Conservation (phyloP, 176 grass and related monocot genomes). For the Rhynchospora breviuscula region DNA sequence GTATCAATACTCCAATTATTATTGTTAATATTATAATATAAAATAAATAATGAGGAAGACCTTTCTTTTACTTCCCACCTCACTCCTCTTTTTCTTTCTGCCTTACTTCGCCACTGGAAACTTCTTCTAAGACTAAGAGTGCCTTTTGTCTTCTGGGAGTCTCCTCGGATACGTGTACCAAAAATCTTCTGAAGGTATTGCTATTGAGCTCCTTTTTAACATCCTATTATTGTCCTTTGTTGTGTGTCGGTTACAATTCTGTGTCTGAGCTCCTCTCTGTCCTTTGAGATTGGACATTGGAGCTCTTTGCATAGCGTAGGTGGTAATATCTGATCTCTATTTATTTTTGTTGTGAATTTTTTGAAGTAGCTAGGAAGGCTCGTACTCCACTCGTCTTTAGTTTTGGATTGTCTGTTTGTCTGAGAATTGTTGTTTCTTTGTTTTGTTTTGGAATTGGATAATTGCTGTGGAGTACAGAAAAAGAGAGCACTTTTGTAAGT, state of each 20-base stretch:
- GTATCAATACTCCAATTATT: background rate
- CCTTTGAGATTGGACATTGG: background rate
- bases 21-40: background rate
- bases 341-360: background rate
- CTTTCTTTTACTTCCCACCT: conserved; percentile 9
- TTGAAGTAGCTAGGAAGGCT: background rate
- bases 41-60: background rate
- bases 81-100: conserved; percentile 2
- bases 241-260: background rate
- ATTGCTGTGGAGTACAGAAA: background rate
- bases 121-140: background rate
- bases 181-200: background rate
- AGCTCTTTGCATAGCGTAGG: background rate
- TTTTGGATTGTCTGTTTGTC: background rate
- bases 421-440: background rate
- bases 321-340: background rate
- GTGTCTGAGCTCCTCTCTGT: background rate
- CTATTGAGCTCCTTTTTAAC: background rate
- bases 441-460: background rate
- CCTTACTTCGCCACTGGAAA: conserved; percentile 11
- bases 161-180: background rate
- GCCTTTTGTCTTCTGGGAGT: background rate
- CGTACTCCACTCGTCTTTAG: background rate
- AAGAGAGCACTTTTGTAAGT: background rate
- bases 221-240: background rate